Evolutionary conservation across 2,329 filamentous ascomycete genomes (phyloP).

Genomic region (Hymenoscyphus albidus): DNA sequence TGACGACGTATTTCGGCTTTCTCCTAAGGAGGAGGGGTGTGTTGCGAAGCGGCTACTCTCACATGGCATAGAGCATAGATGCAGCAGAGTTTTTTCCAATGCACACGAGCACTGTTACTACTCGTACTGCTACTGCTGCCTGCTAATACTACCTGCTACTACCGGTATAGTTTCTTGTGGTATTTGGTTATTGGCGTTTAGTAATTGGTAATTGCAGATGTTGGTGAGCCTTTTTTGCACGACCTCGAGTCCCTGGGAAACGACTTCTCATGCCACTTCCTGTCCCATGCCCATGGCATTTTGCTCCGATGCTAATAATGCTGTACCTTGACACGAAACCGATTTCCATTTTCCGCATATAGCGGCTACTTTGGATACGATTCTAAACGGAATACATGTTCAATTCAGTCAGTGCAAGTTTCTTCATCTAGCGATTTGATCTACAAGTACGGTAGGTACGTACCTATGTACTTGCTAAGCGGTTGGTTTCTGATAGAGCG

Average conservation of each 20-base stretch:
- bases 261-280: not conserved
- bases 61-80: not conserved
- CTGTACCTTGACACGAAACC: not conserved
- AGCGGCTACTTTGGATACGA: not conserved
- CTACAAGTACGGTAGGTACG: not conserved
- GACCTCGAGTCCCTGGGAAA: not conserved
- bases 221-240: constrained; percentile 6
- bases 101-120: constrained; percentile 3
- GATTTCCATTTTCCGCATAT: not conserved
- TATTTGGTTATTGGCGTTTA: not conserved
- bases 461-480: not conserved
- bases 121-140: too few relatives aligned
- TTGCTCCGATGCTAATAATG: too few relatives aligned
- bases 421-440: not conserved
- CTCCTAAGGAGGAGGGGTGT: too few relatives aligned
- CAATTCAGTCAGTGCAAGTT: not conserved
- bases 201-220: constrained; percentile 6
- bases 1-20: not conserved
- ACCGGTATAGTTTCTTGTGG: not conserved
- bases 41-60: not conserved
- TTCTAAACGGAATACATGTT: not conserved
- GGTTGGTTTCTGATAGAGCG: not conserved
- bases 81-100: constrained; percentile 1
- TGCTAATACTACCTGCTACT: too few relatives aligned
- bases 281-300: not conserved